These are phyloP conservation scores for Solanum ahanhuiri DNA, from an alignment of 257 asterid genomes.

Conservation along the genomic window DNA sequence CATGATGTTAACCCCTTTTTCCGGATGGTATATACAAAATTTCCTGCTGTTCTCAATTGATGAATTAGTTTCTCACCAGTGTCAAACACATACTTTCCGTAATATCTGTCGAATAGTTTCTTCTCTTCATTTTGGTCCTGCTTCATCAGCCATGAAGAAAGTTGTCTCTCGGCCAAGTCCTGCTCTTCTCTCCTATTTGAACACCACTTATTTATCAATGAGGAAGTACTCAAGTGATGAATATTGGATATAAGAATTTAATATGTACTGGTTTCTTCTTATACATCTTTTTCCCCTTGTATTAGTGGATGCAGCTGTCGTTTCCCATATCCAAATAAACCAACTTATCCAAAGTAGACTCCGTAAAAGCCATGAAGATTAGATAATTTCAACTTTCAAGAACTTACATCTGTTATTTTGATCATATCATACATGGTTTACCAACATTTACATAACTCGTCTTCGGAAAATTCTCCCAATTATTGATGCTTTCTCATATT, in stretches of 20 bases:
- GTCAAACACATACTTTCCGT: background rate
- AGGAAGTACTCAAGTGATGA: background rate
- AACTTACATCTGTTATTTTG: background rate
- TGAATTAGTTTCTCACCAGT: background rate
- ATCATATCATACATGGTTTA: background rate
- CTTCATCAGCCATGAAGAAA: background rate
- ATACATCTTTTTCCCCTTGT: background rate
- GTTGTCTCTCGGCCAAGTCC: background rate
- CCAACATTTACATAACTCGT: background rate
- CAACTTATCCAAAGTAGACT: background rate
- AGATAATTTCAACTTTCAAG: background rate
- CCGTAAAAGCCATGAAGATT: background rate
- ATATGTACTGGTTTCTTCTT: background rate
- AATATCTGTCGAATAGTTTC: background rate
- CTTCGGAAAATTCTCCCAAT: background rate
- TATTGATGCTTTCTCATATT: background rate
- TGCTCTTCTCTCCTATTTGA: background rate
- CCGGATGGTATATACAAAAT: background rate
- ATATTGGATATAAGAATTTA: background rate
- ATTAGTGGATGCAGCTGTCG: background rate
- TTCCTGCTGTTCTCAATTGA: background rate
- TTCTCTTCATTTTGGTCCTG: background rate
- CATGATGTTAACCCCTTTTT: background rate
- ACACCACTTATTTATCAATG: background rate
- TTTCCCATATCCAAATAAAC: background rate